A percentile compares a stretch with the other conserved stretches of the same genome.
These are phyloP conservation scores for Mycena amicta DNA, from an alignment of 768 basidiomycete genomes.

Conservation along the genomic window DNA sequence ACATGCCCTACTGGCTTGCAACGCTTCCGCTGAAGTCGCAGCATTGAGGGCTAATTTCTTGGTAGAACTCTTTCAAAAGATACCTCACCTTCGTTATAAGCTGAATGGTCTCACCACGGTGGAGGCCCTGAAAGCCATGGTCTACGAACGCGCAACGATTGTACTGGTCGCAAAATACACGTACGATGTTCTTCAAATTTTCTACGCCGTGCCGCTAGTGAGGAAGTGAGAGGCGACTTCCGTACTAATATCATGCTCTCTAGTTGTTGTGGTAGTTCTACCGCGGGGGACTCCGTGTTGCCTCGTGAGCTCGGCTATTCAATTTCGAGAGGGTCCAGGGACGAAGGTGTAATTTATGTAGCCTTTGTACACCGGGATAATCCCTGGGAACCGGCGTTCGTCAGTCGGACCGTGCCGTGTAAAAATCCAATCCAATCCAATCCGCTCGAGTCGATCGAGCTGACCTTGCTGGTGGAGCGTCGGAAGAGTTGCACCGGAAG, in stretches of 20 bases:
- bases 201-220: neutral
- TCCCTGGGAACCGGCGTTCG: conserved; percentile 2
- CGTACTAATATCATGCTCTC: no score
- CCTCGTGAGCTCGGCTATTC: neutral
- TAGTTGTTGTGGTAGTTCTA: no score
- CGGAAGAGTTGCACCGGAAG: no score
- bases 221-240: no score
- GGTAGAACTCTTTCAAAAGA: no score
- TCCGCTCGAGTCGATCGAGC: neutral
- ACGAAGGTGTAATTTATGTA: neutral
- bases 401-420: conserved; percentile 2
- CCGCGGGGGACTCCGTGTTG: no score
- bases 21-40: neutral
- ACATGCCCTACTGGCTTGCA: neutral
- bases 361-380: conserved; percentile 4
- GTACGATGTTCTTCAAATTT: neutral
- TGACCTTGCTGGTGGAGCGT: no score
- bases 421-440: neutral
- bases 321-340: neutral
- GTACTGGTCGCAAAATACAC: neutral
- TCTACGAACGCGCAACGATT: neutral
- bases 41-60: neutral
- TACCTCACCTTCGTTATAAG: neutral
- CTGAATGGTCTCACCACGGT: neutral
- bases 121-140: neutral